A percentile compares a stretch with the other conserved stretches of the same genome.
phyloP scores from a whole-genome alignment of 192 early-diverging fungal genomes.

The Helicostylum pulchrum region DNA sequence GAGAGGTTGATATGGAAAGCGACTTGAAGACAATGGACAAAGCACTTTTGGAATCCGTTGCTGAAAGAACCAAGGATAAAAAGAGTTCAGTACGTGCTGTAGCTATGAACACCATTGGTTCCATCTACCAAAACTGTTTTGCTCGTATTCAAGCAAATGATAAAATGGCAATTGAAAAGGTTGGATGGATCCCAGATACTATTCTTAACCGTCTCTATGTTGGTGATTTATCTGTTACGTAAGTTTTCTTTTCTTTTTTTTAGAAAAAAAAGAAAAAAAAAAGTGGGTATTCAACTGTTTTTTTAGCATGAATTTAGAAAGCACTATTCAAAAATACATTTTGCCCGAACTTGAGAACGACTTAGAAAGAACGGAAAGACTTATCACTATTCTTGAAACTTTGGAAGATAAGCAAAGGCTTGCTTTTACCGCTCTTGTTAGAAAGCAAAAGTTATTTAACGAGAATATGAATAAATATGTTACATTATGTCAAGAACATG shows the following conservation, averaged over 20 bases:
- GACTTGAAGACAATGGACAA: conserved; percentile 56
- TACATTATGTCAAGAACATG: conserved; percentile 4
- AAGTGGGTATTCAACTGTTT: background rate
- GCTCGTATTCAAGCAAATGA: conserved; percentile 68
- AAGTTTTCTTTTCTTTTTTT: conserved; percentile 32
- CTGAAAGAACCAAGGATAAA: conserved; percentile 86
- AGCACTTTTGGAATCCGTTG: conserved; percentile 55
- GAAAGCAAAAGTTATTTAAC: conserved; percentile 51
- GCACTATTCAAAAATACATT: conserved; percentile 56
- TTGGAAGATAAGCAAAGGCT: conserved; percentile 66
- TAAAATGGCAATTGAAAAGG: conserved; percentile 52
- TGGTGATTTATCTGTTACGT: conserved; percentile 78
- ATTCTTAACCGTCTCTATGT: conserved; percentile 85
- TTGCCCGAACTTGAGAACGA: conserved; percentile 59
- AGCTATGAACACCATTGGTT: conserved; percentile 69
- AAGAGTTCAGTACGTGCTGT: conserved; percentile 67
- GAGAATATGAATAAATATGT: conserved; percentile 5
- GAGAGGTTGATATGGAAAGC: conserved; percentile 56
- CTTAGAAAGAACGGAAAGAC: conserved; percentile 55
- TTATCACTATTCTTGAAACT: conserved; percentile 62
- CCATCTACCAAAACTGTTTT: conserved; percentile 72
- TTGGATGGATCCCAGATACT: conserved; percentile 79
- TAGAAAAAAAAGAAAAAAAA: too few species aligned
- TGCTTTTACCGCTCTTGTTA: conserved; percentile 75
- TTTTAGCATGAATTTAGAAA: conserved; percentile 57